phyloP scores from a whole-genome alignment of 768 basidiomycete species.

The Auriscalpium vulgare region DNA sequence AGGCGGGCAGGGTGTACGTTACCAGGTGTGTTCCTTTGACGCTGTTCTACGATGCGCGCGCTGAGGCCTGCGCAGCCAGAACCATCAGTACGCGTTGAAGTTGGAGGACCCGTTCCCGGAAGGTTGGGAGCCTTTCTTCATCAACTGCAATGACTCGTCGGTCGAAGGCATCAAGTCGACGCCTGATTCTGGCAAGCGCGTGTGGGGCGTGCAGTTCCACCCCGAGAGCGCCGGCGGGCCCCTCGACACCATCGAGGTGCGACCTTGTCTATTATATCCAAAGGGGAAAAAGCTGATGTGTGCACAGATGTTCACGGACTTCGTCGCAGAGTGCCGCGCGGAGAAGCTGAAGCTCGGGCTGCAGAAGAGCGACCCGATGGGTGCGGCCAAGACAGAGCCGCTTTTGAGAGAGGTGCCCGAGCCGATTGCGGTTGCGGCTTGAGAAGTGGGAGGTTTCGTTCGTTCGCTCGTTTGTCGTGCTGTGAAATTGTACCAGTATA shows the following conservation, averaged over 20 bases:
- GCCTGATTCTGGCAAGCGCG: conserved; percentile 73
- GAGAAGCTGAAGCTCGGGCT: conserved; percentile 32
- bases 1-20: conserved; percentile 93
- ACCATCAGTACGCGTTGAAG: conserved; percentile 96
- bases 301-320: conserved; percentile 87
- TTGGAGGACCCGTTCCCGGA: conserved; percentile 91
- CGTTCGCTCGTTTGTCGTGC: too few species aligned
- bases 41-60: conserved; percentile 1
- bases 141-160: conserved; percentile 98
- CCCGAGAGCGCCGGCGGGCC: conserved; percentile 99
- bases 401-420: conserved; percentile 7
- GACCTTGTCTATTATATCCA: conserved; percentile 15
- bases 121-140: conserved; percentile 99
- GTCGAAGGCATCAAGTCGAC: conserved; percentile 99
- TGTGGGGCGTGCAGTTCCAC: conserved; percentile 99
- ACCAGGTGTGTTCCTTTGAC: conserved; percentile 54
- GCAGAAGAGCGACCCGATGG: conserved; percentile 12
- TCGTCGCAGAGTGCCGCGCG: conserved; percentile 71
- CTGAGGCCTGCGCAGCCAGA: conserved; percentile 50
- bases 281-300: background rate
- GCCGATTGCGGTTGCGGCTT: conserved; percentile 22
- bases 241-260: conserved; percentile 92
- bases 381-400: conserved; percentile 16
- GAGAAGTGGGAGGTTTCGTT: background rate
- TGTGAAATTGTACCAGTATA: too few species aligned